Conservation (phyloP, 768 basidiomycete genomes). For the Gyrodon lividus region DNA sequence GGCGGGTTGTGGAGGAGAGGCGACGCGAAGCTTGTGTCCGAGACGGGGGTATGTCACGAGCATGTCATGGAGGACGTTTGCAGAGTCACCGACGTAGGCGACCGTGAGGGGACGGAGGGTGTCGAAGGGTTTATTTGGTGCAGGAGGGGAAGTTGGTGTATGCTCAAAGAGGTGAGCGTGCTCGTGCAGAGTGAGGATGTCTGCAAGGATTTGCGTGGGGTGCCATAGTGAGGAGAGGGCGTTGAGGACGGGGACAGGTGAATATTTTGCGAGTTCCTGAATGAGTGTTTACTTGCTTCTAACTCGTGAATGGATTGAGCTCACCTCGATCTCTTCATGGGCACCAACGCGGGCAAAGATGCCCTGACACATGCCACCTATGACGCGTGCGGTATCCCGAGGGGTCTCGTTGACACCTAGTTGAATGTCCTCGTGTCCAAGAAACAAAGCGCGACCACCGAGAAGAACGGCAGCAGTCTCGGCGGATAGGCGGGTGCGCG, state of each 20-base stretch:
- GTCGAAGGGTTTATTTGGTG: constrained; percentile 37
- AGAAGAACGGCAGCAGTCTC: constrained; percentile 80
- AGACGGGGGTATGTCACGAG: constrained; percentile 91
- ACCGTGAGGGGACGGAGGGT: constrained; percentile 78
- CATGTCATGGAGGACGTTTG: constrained; percentile 97
- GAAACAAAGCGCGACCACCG: constrained; percentile 87
- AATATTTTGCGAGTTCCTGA: constrained; percentile 87
- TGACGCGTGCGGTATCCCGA: constrained; percentile 82
- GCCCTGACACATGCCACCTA: constrained; percentile 94
- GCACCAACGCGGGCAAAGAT: constrained; percentile 95
- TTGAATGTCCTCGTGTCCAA: constrained; percentile 90
- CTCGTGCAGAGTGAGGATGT: constrained; percentile 88
- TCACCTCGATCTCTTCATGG: constrained; percentile 89
- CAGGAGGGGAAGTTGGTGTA: constrained; percentile 9
- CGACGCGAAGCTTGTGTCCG: constrained; percentile 84
- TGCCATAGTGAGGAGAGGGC: constrained; percentile 96
- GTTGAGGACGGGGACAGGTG: constrained; percentile 92
- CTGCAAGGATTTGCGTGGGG: constrained; percentile 93
- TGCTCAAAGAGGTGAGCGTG: constrained; percentile 54
- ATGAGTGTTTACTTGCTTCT: background rate
- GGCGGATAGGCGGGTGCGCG: constrained; percentile 84
- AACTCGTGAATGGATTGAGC: constrained; percentile 17
- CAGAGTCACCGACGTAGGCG: constrained; percentile 91
- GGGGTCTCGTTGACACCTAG: constrained; percentile 91
- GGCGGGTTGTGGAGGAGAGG: constrained; percentile 59